Conservation (phyloP, 257 asterid genomes). For the Solanum chiquidenum region DNA sequence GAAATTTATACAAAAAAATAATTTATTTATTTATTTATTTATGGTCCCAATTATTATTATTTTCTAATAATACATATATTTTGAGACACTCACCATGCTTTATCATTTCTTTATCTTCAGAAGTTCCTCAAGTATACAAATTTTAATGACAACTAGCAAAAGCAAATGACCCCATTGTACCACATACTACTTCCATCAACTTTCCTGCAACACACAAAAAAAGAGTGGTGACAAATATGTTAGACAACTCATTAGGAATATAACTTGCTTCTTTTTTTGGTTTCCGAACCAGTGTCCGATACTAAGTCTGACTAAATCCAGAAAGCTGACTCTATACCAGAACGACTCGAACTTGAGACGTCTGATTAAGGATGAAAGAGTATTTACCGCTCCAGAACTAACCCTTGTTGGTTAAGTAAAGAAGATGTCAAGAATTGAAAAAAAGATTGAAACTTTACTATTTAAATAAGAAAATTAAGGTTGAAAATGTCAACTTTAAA, state of each 20-base stretch:
- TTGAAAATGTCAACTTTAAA: background rate
- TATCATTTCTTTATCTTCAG: background rate
- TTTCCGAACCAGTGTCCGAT: background rate
- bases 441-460: background rate
- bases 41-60: background rate
- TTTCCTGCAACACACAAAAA: constrained; percentile 49
- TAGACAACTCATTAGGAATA: background rate
- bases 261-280: background rate
- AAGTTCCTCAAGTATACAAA: constrained; percentile 11
- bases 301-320: background rate
- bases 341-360: too few species aligned
- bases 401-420: background rate
- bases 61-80: background rate
- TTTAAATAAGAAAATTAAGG: background rate
- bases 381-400: background rate
- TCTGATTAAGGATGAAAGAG: background rate
- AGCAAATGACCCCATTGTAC: constrained; percentile 65
- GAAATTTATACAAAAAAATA: background rate
- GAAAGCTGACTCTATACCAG: background rate
- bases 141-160: constrained; percentile 61
- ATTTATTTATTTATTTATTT: background rate
- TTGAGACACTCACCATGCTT: constrained; percentile 22
- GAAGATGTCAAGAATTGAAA: background rate
- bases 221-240: background rate
- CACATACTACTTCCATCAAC: constrained; percentile 76